phyloP scores from a whole-genome alignment of 495 filamentous ascomycete species.

The Copromyces sp. region DNA sequence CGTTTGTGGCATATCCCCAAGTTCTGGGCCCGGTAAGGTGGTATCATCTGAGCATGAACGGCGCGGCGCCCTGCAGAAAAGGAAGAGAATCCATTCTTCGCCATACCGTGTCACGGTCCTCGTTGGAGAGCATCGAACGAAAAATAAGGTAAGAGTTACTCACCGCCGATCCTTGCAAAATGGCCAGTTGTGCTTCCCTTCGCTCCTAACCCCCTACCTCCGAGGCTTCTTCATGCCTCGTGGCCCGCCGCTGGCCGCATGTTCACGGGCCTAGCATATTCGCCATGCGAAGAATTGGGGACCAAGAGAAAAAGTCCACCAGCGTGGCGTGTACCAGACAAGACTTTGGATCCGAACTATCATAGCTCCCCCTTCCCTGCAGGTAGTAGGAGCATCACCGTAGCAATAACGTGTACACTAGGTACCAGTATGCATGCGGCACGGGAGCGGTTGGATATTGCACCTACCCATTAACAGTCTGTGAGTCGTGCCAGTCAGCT shows the following conservation, averaged over 20 bases:
- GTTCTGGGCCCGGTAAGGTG: neutral
- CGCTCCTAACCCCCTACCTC: neutral
- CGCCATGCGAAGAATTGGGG: neutral
- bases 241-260: neutral
- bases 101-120: neutral
- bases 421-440: neutral
- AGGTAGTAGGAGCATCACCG: neutral
- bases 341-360: neutral
- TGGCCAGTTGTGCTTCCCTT: neutral
- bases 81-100: too few species aligned
- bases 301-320: neutral
- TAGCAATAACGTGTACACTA: too few species aligned
- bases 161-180: neutral
- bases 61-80: neutral
- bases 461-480: neutral
- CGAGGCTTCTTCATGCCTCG: neutral
- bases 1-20: neutral
- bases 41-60: neutral
- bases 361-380: neutral
- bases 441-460: neutral
- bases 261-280: neutral
- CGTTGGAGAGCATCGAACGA: neutral
- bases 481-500: neutral
- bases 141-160: neutral
- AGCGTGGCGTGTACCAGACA: neutral